These are phyloP conservation scores for Dissophora globulifera DNA, from an alignment of 192 early-diverging fungal species.

Conservation along the genomic window DNA sequence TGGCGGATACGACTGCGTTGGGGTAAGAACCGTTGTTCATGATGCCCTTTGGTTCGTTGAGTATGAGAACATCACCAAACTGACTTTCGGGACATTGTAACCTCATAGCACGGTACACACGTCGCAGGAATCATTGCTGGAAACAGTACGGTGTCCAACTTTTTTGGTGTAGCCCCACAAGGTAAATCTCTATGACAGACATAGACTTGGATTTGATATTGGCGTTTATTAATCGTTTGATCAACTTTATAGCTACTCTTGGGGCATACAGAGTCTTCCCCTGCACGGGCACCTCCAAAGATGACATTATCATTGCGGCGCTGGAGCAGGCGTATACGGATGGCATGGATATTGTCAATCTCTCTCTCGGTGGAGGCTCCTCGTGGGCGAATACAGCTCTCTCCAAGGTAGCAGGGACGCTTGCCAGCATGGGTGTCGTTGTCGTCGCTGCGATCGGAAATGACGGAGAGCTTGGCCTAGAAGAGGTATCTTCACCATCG, in stretches of 20 bases:
- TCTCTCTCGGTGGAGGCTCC: slow-evolving; percentile 81
- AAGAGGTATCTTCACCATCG: slow-evolving; percentile 65
- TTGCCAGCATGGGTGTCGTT: slow-evolving; percentile 53
- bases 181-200: slow-evolving; percentile 56
- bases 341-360: slow-evolving; percentile 83
- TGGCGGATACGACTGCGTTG: slow-evolving; percentile 42
- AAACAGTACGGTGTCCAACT: slow-evolving; percentile 55
- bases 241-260: slow-evolving; percentile 58
- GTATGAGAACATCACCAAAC: no score
- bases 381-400: slow-evolving; percentile 69
- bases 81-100: no score
- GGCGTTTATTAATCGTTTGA: no score
- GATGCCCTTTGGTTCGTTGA: no score
- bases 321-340: slow-evolving; percentile 76
- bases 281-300: slow-evolving; percentile 71
- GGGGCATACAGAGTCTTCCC: slow-evolving; percentile 86
- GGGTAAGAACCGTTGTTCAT: slow-evolving; percentile 12
- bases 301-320: slow-evolving; percentile 82
- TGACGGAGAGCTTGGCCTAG: slow-evolving; percentile 68
- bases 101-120: slow-evolving; percentile 71
- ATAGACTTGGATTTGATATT: no score
- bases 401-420: slow-evolving; percentile 63
- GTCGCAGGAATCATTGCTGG: slow-evolving; percentile 79
- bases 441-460: slow-evolving; percentile 76
- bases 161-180: slow-evolving; percentile 86